A percentile compares a stretch with the other conserved stretches of the same genome.
These are phyloP conservation scores for Lactifluus hygrophoroides DNA, from an alignment of 768 basidiomycete genomes.

Conservation along the genomic window DNA sequence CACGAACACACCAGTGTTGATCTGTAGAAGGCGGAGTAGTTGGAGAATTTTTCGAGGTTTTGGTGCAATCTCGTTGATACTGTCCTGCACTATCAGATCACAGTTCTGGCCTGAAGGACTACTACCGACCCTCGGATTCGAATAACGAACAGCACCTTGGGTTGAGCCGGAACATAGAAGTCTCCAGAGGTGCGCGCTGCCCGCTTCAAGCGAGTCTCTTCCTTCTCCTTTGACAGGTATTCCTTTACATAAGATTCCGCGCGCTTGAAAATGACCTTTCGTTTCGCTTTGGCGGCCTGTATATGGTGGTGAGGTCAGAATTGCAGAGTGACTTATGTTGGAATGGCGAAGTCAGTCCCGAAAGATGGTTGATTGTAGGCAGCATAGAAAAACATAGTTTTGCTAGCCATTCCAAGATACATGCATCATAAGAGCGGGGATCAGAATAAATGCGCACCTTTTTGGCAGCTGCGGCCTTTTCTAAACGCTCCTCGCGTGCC, in stretches of 20 bases:
- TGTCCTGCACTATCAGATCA: constrained; percentile 26
- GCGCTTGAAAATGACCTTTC: constrained; percentile 98
- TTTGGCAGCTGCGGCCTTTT: constrained; percentile 72
- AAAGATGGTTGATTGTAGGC: constrained; percentile 93
- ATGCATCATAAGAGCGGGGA: constrained; percentile 60
- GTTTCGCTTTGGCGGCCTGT: constrained; percentile 83
- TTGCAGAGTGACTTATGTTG: constrained; percentile 19
- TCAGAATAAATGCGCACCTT: constrained; percentile 53
- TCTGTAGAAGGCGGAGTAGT: constrained; percentile 95
- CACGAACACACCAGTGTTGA: constrained; percentile 99
- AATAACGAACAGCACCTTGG: constrained; percentile 96
- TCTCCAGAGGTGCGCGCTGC: constrained; percentile 86
- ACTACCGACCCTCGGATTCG: constrained; percentile 86
- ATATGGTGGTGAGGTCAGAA: constrained; percentile 15
- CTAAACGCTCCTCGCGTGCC: constrained; percentile 87
- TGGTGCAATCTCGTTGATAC: constrained; percentile 99
- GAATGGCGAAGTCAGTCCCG: constrained; percentile 60
- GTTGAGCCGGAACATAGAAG: constrained; percentile 95
- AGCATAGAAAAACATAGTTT: constrained; percentile 46
- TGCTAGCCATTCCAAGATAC: constrained; percentile 73
- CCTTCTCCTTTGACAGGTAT: constrained; percentile 85
- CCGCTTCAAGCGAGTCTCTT: constrained; percentile 93
- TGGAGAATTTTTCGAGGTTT: constrained; percentile 99
- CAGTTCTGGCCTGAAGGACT: constrained; percentile 11
- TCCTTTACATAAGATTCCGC: constrained; percentile 98